Conservation (phyloP, 176 grass and related monocot genomes). For the Phyllostachys edulis region DNA sequence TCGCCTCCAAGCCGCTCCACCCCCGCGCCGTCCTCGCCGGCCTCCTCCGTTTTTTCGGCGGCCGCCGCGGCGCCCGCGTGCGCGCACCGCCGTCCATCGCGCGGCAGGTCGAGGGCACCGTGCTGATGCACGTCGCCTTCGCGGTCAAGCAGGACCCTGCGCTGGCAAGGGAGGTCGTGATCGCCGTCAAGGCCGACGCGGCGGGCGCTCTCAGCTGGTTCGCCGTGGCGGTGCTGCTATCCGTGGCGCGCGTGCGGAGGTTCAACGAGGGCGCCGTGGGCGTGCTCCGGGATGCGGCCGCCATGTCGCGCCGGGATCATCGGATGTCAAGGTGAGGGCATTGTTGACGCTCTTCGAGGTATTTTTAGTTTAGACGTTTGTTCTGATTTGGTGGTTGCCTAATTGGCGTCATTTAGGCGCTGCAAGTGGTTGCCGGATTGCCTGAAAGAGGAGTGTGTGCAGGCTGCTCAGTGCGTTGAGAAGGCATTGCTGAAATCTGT, state of each 20-base stretch:
- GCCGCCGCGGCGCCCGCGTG: slow-evolving; percentile 15
- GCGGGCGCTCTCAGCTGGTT: slow-evolving; percentile 59
- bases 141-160: slow-evolving; percentile 86
- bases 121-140: slow-evolving; percentile 82
- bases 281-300: slow-evolving; percentile 46
- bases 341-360: background rate
- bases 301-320: slow-evolving; percentile 51
- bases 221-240: slow-evolving; percentile 70
- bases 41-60: slow-evolving; percentile 67
- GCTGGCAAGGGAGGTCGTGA: slow-evolving; percentile 70
- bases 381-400: slow-evolving; percentile 24
- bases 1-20: slow-evolving; percentile 66
- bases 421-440: slow-evolving; percentile 80
- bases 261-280: slow-evolving; percentile 55
- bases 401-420: slow-evolving; percentile 37
- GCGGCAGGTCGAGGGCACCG: slow-evolving; percentile 74
- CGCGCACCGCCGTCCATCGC: slow-evolving; percentile 57
- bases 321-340: slow-evolving; percentile 54
- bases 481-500: slow-evolving; percentile 79
- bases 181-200: slow-evolving; percentile 54
- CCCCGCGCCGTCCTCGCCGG: slow-evolving; percentile 56
- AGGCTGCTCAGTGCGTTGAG: slow-evolving; percentile 52
- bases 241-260: slow-evolving; percentile 64
- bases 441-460: slow-evolving; percentile 53
- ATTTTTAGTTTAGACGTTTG: slow-evolving; percentile 2